A percentile compares a stretch with the other conserved stretches of the same genome.
phyloP scores from a whole-genome alignment of 2,329 filamentous ascomycete genomes.

The Dothistroma septosporum region DNA sequence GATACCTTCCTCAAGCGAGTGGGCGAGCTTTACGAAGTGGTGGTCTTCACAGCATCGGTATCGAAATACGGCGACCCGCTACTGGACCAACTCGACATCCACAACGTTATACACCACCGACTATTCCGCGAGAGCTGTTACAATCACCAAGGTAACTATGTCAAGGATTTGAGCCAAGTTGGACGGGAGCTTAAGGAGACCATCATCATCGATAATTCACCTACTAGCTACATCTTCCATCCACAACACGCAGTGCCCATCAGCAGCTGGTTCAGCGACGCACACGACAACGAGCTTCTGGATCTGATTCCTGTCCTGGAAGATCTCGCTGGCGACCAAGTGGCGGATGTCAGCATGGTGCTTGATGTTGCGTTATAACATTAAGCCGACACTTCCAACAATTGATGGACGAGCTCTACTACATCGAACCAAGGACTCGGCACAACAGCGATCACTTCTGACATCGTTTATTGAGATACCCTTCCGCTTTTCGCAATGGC shows the following conservation, averaged over 20 bases:
- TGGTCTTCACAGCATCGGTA: constrained; percentile 96
- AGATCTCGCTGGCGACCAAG: constrained; percentile 82
- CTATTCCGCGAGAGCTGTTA: constrained; percentile 98
- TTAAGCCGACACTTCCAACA: background rate
- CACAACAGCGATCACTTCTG: constrained; percentile 5
- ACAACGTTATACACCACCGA: constrained; percentile 91
- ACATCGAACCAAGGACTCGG: constrained; percentile 1
- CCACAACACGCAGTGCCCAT: constrained; percentile 98
- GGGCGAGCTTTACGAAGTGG: constrained; percentile 95
- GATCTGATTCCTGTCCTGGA: constrained; percentile 97
- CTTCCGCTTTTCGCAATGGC: constrained; percentile 10
- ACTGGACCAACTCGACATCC: constrained; percentile 93
- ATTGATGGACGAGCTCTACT: constrained; percentile 1
- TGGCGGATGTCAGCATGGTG: constrained; percentile 94
- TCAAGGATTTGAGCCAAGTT: constrained; percentile 97
- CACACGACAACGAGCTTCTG: constrained; percentile 96
- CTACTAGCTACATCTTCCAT: constrained; percentile 98
- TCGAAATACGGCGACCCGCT: constrained; percentile 99
- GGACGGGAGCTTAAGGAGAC: constrained; percentile 93
- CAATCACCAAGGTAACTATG: constrained; percentile 98
- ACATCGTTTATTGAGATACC: constrained; percentile 22
- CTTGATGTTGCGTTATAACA: constrained; percentile 73
- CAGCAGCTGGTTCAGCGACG: constrained; percentile 99
- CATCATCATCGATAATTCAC: constrained; percentile 99
- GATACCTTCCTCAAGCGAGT: constrained; percentile 99